Evolutionary conservation across 768 basidiomycete genomes (phyloP).

Genomic region (Pisolithus tinctorius): DNA sequence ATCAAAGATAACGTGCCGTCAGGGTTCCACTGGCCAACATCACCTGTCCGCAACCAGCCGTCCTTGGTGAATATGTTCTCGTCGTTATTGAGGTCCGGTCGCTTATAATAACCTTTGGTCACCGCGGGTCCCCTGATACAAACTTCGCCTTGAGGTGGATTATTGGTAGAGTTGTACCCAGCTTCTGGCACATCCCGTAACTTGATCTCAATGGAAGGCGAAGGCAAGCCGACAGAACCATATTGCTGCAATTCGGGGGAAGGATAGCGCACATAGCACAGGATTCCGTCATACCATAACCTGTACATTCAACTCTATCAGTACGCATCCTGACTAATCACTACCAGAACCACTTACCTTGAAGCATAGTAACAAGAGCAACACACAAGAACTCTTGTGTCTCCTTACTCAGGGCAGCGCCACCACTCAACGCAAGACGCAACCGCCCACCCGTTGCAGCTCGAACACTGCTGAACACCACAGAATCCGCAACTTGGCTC

Average conservation of each 20-base stretch:
- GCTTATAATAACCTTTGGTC: constrained; percentile 87
- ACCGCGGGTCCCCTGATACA: constrained; percentile 84
- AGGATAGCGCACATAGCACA: constrained; percentile 86
- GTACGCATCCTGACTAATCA: background rate
- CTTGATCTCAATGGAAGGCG: constrained; percentile 87
- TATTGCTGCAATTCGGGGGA: constrained; percentile 77
- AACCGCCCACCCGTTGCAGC: constrained; percentile 85
- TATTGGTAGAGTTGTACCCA: constrained; percentile 71
- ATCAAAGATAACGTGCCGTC: constrained; percentile 88
- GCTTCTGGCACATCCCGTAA: constrained; percentile 76
- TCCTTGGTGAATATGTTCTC: constrained; percentile 77
- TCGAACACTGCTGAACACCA: constrained; percentile 71
- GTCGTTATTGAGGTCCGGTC: constrained; percentile 83
- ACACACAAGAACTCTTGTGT: constrained; percentile 88
- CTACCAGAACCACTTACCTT: constrained; percentile 50
- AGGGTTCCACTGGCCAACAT: constrained; percentile 89
- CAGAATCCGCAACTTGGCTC: constrained; percentile 59
- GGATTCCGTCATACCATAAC: constrained; percentile 96
- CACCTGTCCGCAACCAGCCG: constrained; percentile 92
- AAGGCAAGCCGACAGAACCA: constrained; percentile 77
- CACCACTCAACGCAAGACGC: constrained; percentile 74
- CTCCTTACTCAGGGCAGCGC: constrained; percentile 76
- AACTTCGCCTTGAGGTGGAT: constrained; percentile 79
- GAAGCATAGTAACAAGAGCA: constrained; percentile 76
- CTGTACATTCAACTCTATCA: constrained; percentile 29